Evolutionary conservation across 108 stramenopile genomes (phyloP), one percentile per base, ranked within the genome.

Genomic region (Chaetoceros tenuissimus): DNA sequence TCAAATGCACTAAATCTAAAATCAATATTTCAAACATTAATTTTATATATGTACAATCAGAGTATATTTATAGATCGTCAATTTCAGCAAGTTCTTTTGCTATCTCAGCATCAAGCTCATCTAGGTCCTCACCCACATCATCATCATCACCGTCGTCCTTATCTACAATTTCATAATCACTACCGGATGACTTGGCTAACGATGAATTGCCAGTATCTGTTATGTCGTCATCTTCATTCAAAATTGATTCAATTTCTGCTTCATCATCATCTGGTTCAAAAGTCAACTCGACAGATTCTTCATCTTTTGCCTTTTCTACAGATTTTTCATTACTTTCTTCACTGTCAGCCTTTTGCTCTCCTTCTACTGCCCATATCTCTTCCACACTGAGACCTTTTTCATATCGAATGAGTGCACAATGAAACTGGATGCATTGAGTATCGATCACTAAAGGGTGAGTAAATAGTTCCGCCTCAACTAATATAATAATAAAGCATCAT

Each of bases 41-140:
- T n/a, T n/a, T n/a, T n/a, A n/a, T n/a, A n/a, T n/a, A n/a, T n/a
- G n/a, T n/a, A n/a, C n/a, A n/a, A n/a, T n/a, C n/a, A n/a, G n/a
- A n/a, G n/a, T n/a, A n/a, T n/a, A n/a, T n/a, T 40, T 40, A 40
- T 5, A 40, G 5, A 40, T 40, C 34, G 34, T 40, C 34, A 40
- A 40, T 5, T 40, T 83, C 87, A 58, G 74, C 87, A 31, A 92
- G 63, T 26, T 83, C 91, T 29, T 77, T 72, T 29, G 82, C 81
- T 68, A 92, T 92, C 57, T 92, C 91, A 17, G 91, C 91, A 54
- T 92, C 91, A 44, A 92, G 66, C 46, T 88, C 87, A 67, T 89
- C 91, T 31, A 87, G 48, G 44, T 68, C 78, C 30, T 55, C 30
- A 28, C 57, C 73, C 54, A 66, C 74, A 27, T 60, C 73, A 57